Evolutionary conservation across 257 asterid genomes (phyloP).

Genomic region (Agastache rugosa): DNA sequence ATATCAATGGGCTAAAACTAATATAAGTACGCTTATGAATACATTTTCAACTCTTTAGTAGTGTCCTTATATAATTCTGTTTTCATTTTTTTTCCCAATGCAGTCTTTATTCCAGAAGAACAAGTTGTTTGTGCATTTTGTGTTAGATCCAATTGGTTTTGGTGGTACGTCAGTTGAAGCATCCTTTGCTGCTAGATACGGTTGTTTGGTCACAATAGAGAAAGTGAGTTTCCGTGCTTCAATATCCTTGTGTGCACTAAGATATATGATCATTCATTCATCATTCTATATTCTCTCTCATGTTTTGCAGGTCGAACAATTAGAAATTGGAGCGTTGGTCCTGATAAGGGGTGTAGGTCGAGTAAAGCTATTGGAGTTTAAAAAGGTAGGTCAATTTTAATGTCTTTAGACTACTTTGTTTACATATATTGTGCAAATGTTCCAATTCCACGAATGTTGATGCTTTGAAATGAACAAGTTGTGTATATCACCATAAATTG

Average conservation of each 20-base stretch:
- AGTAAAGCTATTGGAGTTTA: conserved; percentile 61
- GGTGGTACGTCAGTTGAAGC: conserved; percentile 60
- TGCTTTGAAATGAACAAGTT: not conserved
- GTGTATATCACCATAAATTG: not conserved
- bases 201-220: conserved; percentile 76
- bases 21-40: not conserved
- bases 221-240: conserved; percentile 54
- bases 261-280: conserved; percentile 7
- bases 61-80: conserved; percentile 16
- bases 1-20: not conserved
- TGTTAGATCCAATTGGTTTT: conserved; percentile 71
- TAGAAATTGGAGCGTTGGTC: conserved; percentile 78
- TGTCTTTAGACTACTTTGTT: conserved; percentile 5
- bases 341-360: conserved; percentile 81
- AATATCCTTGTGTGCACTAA: conserved; percentile 19
- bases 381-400: conserved; percentile 52
- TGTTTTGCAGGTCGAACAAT: conserved; percentile 63
- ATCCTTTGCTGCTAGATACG: conserved; percentile 76
- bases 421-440: not conserved
- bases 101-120: conserved; percentile 68
- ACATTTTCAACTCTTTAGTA: conserved; percentile 19
- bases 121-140: conserved; percentile 74
- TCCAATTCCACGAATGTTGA: not conserved
- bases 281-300: conserved; percentile 15
- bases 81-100: conserved; percentile 20